phyloP scores from a whole-genome alignment of 768 basidiomycete genomes.

The Symmetrospora coprosmae region DNA sequence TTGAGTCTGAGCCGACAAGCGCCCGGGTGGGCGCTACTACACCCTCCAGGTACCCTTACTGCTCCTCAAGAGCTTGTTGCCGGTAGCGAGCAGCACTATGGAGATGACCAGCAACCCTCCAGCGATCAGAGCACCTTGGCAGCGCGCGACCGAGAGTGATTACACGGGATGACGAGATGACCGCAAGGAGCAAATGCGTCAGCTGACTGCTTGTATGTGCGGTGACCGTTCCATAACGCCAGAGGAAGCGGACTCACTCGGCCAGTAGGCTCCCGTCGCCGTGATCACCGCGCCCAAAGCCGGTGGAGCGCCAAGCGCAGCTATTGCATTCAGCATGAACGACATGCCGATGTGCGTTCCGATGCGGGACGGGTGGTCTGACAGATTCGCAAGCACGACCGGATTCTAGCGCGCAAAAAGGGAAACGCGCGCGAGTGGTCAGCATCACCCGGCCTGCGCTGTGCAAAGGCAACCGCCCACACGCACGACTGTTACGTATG shows the following conservation, averaged over 20 bases:
- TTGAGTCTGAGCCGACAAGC: too few relatives aligned
- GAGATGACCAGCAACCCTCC: slow-evolving; percentile 1
- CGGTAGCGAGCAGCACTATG: neutral
- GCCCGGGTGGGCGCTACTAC: slow-evolving; percentile 28
- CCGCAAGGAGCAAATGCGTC: neutral
- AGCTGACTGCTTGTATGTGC: too few relatives aligned
- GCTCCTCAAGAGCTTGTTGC: neutral
- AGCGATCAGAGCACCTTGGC: slow-evolving; percentile 1
- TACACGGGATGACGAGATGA: neutral
- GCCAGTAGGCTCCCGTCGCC: slow-evolving; percentile 14
- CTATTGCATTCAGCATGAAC: neutral
- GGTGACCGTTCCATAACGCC: too few relatives aligned
- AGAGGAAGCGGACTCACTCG: neutral
- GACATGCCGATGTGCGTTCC: slow-evolving; percentile 19
- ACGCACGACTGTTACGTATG: too few relatives aligned
- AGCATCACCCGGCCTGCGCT: too few relatives aligned
- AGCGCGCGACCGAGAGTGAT: neutral
- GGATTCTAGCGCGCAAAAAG: too few relatives aligned
- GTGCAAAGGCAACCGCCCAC: too few relatives aligned
- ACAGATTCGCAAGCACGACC: slow-evolving; percentile 50
- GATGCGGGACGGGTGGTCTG: slow-evolving; percentile 8
- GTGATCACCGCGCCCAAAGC: slow-evolving; percentile 20
- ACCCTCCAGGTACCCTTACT: slow-evolving; percentile 8
- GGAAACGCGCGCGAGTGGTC: too few relatives aligned
- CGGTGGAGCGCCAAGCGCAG: slow-evolving; percentile 12